Evolutionary conservation across 192 early-diverging fungal genomes (phyloP).

Genomic region (Pilaira anomala): DNA sequence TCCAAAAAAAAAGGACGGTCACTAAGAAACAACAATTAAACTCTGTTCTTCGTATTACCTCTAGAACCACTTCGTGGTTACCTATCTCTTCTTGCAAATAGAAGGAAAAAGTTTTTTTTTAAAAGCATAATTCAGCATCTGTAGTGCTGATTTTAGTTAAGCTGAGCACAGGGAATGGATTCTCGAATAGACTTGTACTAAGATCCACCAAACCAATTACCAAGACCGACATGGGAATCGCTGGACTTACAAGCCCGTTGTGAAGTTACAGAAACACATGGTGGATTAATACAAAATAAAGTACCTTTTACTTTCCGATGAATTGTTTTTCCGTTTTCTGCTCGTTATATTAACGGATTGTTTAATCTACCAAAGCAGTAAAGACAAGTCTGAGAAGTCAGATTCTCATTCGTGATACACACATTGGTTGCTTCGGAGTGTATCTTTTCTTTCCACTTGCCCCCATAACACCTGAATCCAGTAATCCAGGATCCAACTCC

Average conservation of each 20-base stretch:
- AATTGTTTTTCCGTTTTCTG: neutral
- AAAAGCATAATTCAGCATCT: neutral
- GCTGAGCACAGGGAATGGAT: neutral
- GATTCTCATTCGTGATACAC: neutral
- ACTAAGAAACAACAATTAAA: too few relatives aligned
- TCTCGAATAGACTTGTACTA: too few relatives aligned
- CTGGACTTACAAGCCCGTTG: neutral
- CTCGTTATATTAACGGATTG: neutral
- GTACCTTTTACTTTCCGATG: neutral
- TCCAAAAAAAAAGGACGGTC: too few relatives aligned
- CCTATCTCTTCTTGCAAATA: neutral
- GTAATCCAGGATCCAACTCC: neutral
- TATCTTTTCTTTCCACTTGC: neutral
- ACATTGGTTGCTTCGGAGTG: neutral
- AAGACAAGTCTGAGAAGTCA: neutral
- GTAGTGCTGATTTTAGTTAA: neutral
- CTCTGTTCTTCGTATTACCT: neutral
- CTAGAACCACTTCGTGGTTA: neutral
- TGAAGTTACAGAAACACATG: neutral
- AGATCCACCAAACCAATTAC: neutral
- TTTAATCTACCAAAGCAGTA: neutral
- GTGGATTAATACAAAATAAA: neutral
- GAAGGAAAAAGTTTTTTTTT: neutral
- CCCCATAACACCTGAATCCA: neutral
- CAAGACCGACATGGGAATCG: neutral